Conservation (phyloP, 2,329 filamentous ascomycete species). For the Juglanconis sp. region DNA sequence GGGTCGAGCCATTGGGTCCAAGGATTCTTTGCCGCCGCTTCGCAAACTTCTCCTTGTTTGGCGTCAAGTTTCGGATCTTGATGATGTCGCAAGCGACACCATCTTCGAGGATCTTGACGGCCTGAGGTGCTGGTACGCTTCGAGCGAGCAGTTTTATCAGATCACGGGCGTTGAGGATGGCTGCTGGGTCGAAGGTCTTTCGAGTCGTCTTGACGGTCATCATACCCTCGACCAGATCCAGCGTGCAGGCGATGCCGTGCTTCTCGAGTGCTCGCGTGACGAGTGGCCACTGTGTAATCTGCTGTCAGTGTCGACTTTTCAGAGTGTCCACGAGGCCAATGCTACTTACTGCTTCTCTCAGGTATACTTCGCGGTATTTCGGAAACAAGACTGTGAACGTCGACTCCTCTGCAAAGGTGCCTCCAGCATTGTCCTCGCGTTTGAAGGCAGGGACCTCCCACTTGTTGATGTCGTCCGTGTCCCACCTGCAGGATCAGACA, state of each 20-base stretch:
- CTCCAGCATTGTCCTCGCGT: constrained; percentile 77
- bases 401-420: constrained; percentile 88
- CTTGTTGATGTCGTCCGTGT: constrained; percentile 95
- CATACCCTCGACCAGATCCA: constrained; percentile 91
- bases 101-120: constrained; percentile 91
- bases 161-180: constrained; percentile 90
- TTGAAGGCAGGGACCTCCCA: constrained; percentile 91
- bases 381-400: constrained; percentile 86
- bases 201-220: constrained; percentile 96
- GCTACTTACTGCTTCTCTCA: constrained; percentile 64
- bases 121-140: constrained; percentile 89
- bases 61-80: constrained; percentile 86
- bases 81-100: constrained; percentile 90
- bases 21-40: constrained; percentile 92
- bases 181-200: constrained; percentile 75
- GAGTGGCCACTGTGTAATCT: constrained; percentile 65
- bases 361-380: constrained; percentile 92
- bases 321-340: background rate
- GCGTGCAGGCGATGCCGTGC: constrained; percentile 80
- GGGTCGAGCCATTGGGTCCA: constrained; percentile 83
- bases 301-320: constrained; percentile 10
- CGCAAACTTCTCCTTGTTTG: constrained; percentile 92
- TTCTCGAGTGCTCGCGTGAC: constrained; percentile 86
- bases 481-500: constrained; percentile 51
- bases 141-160: constrained; percentile 89